Percentiles rank a stretch among this genome's conserved stretches.
Evolutionary conservation across 257 asterid species (phyloP).

Genomic region (Primulina eburnea): DNA sequence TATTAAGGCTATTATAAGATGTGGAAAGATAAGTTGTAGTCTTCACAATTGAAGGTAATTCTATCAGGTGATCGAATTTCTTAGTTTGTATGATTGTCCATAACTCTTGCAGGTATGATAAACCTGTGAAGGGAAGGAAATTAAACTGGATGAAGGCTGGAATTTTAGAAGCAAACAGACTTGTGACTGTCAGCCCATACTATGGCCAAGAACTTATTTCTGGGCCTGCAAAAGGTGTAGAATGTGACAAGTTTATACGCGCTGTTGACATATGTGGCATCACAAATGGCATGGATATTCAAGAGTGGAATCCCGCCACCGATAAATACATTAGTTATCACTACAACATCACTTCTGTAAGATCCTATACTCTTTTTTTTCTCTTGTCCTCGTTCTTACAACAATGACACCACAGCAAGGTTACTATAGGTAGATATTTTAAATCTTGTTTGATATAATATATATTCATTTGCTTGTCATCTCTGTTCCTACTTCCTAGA

Average conservation of each 20-base stretch:
- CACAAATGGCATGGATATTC: conserved; percentile 81
- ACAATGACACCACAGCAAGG: background rate
- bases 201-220: conserved; percentile 83
- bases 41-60: background rate
- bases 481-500: background rate
- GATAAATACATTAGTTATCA: conserved; percentile 67
- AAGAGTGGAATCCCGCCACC: conserved; percentile 91
- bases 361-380: background rate
- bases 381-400: background rate
- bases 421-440: background rate
- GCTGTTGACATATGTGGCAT: conserved; percentile 52
- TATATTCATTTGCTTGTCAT: background rate
- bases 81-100: conserved; percentile 14
- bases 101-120: conserved; percentile 48
- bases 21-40: background rate
- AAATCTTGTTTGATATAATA: background rate
- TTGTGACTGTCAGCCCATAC: conserved; percentile 85
- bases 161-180: conserved; percentile 58
- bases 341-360: conserved; percentile 75
- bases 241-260: conserved; percentile 61
- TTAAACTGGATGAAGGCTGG: conserved; percentile 99
- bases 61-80: background rate
- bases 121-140: conserved; percentile 91
- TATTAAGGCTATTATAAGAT: background rate
- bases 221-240: conserved; percentile 82